Base-by-base conservation (phyloP, 2,329 filamentous ascomycete species). In the Aurifilum marmelostoma region DNA sequence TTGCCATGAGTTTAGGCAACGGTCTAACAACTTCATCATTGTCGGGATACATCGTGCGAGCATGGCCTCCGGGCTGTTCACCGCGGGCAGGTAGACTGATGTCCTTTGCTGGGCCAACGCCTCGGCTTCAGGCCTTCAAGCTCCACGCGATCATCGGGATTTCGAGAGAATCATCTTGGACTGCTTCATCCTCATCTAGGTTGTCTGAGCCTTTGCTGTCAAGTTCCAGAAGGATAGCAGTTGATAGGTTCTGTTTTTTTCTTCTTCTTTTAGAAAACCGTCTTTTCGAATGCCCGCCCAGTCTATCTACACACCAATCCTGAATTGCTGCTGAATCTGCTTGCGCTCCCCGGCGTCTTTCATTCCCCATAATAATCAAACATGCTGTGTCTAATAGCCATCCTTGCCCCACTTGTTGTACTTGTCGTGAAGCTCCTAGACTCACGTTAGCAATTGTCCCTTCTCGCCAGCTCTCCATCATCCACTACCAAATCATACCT, bases 391-490 rank as follows among this genome's bases (percentile, higher is more conserved):
- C 79, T 84, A 92, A 83, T 92, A 98, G 75, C 93, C 94, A 75
- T 98, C 96, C 89, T 98, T 98, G 82, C 96, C 96, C 89, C 93
- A 98, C 88, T 99, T 99, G 92, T 99, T 99, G 89, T 91, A 98
- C 85, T 91, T 92, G 76, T 99, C 96, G 84, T 99, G 96, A 73
- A 97, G 89, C 77, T 91, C 87, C 93, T 97, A 76, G 69, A 63
- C 43, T 32, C n/a, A 12, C 47, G 68, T 73, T 18, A 75, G 70
- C 70, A 50, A 58, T 59, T 66, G 60, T 58, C 27, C 29, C 41
- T 50, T 12, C 34, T n/a, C 43, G 43, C 21, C 18, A 21, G 18
- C 24, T 18, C 37, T 7, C 3, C 9, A 60, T 14, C 12, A 27
- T 34, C 29, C 7, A 3, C 11, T 54, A n/a, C 8, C 4, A 39